Evolutionary conservation across 805 yeast species (phyloP).

Genomic region (Kuraishia cidri): DNA sequence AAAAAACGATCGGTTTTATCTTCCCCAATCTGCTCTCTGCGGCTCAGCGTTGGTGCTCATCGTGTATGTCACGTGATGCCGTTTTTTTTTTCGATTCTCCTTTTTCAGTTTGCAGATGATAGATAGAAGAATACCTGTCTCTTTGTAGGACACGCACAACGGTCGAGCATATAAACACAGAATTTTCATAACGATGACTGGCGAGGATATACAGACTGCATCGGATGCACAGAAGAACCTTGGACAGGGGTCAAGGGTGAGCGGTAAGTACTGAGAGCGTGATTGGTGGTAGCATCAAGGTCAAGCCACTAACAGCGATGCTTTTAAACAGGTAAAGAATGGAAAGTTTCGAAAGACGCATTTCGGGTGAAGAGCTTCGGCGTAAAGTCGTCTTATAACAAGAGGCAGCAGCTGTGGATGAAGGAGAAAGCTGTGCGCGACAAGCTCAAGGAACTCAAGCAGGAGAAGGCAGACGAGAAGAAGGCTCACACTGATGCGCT

Average conservation of each 20-base stretch:
- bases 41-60: too few relatives aligned
- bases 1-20: too few relatives aligned
- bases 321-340: constrained; percentile 42
- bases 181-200: too few relatives aligned
- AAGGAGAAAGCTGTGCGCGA: constrained; percentile 62
- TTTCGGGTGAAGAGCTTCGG: constrained; percentile 58
- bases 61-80: too few relatives aligned
- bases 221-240: constrained; percentile 13
- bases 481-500: constrained; percentile 42
- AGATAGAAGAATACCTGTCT: too few relatives aligned
- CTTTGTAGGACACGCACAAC: too few relatives aligned
- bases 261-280: constrained; percentile 16
- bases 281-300: too few relatives aligned
- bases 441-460: constrained; percentile 63
- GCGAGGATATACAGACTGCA: too few relatives aligned
- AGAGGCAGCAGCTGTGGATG: constrained; percentile 55
- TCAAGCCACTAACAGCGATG: neutral
- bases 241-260: constrained; percentile 18
- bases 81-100: too few relatives aligned
- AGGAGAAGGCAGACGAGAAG: constrained; percentile 62
- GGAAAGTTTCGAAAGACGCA: constrained; percentile 65
- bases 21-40: too few relatives aligned
- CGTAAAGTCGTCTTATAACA: constrained; percentile 52
- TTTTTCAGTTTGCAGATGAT: too few relatives aligned
- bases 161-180: too few relatives aligned